These are phyloP conservation scores for Suillus luteus DNA, from an alignment of 768 basidiomycete species.

Conservation along the genomic window DNA sequence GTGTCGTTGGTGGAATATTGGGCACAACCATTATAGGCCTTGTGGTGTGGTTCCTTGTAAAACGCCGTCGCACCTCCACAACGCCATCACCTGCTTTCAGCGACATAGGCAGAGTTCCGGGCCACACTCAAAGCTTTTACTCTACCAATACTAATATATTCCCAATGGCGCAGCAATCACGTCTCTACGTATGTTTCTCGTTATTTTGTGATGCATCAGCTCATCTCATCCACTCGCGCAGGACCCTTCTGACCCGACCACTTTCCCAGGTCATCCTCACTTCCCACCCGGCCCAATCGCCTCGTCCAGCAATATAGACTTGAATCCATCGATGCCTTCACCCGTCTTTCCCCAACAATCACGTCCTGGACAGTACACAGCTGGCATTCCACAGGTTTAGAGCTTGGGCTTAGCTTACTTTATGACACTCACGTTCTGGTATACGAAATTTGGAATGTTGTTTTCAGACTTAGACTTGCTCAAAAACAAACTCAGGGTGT, in stretches of 20 bases:
- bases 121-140: conserved; percentile 13
- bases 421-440: background rate
- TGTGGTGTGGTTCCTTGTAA: conserved; percentile 41
- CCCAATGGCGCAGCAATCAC: conserved; percentile 23
- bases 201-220: background rate
- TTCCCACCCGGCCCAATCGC: conserved; percentile 13
- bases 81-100: conserved; percentile 21
- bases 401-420: background rate
- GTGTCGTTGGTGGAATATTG: conserved; percentile 63
- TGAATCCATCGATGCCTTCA: conserved; percentile 13
- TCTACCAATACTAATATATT: conserved; percentile 16
- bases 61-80: conserved; percentile 28
- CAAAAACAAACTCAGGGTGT: background rate
- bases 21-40: conserved; percentile 42
- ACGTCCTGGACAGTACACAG: conserved; percentile 20
- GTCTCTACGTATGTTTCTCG: conserved; percentile 31
- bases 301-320: conserved; percentile 12
- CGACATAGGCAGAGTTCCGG: background rate
- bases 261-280: conserved; percentile 34
- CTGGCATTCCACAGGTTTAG: conserved; percentile 29
- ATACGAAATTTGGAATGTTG: background rate
- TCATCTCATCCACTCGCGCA: conserved; percentile 17
- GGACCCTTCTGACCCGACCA: conserved; percentile 41
- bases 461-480: background rate
- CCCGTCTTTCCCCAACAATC: conserved; percentile 10